Evolutionary conservation across 2,329 filamentous ascomycete species (phyloP).

Genomic region (Thelonectria blattea): DNA sequence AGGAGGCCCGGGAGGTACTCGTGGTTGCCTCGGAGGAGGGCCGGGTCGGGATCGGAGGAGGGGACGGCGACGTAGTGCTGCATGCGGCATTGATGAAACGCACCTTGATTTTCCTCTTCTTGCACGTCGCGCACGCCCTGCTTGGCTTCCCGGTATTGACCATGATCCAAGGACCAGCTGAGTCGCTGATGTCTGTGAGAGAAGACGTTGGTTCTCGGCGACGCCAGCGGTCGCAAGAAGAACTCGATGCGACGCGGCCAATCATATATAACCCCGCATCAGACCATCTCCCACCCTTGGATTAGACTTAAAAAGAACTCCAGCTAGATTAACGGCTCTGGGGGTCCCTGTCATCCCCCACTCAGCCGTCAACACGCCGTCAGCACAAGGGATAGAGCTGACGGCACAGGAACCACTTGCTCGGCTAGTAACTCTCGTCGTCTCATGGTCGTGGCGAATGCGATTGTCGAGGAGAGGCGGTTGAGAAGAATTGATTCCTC

Average conservation of each 20-base stretch:
- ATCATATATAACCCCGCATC: background rate
- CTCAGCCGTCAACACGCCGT: too few relatives aligned
- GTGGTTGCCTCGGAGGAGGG: slow-evolving; percentile 4
- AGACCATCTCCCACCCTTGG: too few relatives aligned
- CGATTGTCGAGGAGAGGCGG: too few relatives aligned
- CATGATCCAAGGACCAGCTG: slow-evolving; percentile 4
- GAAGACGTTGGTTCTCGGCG: background rate
- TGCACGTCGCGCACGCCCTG: slow-evolving; percentile 28
- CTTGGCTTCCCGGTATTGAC: slow-evolving; percentile 31
- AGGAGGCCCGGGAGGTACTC: slow-evolving; percentile 30
- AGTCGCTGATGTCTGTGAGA: background rate
- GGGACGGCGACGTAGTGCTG: slow-evolving; percentile 22
- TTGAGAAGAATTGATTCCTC: too few relatives aligned
- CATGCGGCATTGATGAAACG: background rate
- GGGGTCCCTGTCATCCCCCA: too few relatives aligned
- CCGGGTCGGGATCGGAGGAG: background rate
- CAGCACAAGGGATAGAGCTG: too few relatives aligned
- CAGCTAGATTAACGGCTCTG: too few relatives aligned
- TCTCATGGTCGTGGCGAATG: too few relatives aligned
- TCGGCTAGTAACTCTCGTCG: too few relatives aligned
- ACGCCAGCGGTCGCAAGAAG: background rate
- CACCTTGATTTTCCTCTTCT: slow-evolving; percentile 31
- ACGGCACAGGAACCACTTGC: too few relatives aligned
- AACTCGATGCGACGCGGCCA: background rate
- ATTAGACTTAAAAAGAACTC: too few relatives aligned